Evolutionary conservation across 345 rosid species (phyloP), one percentile per base, ranked within the genome.

Genomic region (Bruguiera parviflora): DNA sequence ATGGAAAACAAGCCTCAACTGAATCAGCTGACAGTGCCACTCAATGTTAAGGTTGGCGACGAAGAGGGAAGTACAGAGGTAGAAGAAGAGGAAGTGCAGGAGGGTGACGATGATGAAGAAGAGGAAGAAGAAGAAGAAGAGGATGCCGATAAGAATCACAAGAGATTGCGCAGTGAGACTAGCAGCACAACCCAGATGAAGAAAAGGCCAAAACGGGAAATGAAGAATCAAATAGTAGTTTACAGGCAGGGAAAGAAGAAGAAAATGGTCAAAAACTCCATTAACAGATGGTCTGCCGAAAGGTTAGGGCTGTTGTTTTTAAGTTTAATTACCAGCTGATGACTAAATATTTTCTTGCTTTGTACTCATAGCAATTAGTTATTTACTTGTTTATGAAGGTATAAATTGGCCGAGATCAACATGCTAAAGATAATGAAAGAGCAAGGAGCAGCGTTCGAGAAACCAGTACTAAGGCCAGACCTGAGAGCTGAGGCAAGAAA

Each of bases 341-440:
- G 39, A 24, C 7, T 28, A 53, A 39, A 28, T 22, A 11, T 13
- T 62, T 39, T 4, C 2, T 8, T 27, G 49, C 16, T 0, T 3
- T 43, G 15, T 43, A 13, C 49, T 43, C 15, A 43, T 9, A 11
- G 15, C 20, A 3, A 39, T 19, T 53, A 27, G 70, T 65, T 76
- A 35, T 69, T 51, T 15, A 51, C 20, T 71, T 51, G 29, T 7
- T 18, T 39, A 47, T 69, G 58, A 77, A 94, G 98, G 92, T 95
- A 96, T 77, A 84, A 85, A 47, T 43, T 81, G 75, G 99, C 98
- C 28, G 99, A 89, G 84, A 74, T 27, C 75, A 96, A 89, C 79
- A 89, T 96, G 92, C 61, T 90, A 66, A 92, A 84, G 81, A 86
- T 96, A 71, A 69, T 96, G 88, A 96, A 87, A 84, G 91, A 88